phyloP scores from a whole-genome alignment of 2,329 filamentous ascomycete genomes.

The Pestalotiopsis sp. region DNA sequence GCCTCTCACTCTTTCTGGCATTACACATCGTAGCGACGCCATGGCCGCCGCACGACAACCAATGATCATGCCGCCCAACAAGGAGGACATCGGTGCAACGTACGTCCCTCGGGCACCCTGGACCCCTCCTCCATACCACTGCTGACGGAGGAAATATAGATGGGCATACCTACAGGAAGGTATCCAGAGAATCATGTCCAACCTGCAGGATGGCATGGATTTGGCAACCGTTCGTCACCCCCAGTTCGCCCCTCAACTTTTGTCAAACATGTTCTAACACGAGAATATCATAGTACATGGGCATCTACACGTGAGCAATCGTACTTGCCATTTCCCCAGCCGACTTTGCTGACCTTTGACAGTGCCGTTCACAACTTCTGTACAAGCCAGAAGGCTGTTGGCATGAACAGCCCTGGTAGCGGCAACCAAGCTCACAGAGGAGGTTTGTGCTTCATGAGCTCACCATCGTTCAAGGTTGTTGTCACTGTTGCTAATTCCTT shows the following conservation, averaged over 20 bases:
- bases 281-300: conserved; percentile 73
- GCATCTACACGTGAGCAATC: conserved; percentile 77
- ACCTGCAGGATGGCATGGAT: conserved; percentile 89
- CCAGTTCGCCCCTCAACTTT: no score
- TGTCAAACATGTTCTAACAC: conserved; percentile 14
- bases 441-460: conserved; percentile 47
- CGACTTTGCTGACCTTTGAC: conserved; percentile 38
- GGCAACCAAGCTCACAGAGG: conserved; percentile 66
- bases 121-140: neutral
- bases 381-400: conserved; percentile 91
- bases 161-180: conserved; percentile 90
- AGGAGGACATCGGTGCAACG: conserved; percentile 13
- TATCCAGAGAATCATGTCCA: conserved; percentile 90
- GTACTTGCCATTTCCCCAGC: neutral
- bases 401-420: conserved; percentile 47
- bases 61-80: conserved; percentile 12
- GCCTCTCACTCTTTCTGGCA: neutral
- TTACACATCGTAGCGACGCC: neutral
- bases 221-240: conserved; percentile 72
- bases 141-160: conserved; percentile 54
- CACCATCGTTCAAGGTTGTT: neutral
- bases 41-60: neutral
- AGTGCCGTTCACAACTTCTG: conserved; percentile 98
- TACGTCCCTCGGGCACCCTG: neutral
- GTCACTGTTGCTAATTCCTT: neutral